These are phyloP conservation scores for Cicer judaicum DNA, from an alignment of 306 rosid genomes.

Conservation along the genomic window DNA sequence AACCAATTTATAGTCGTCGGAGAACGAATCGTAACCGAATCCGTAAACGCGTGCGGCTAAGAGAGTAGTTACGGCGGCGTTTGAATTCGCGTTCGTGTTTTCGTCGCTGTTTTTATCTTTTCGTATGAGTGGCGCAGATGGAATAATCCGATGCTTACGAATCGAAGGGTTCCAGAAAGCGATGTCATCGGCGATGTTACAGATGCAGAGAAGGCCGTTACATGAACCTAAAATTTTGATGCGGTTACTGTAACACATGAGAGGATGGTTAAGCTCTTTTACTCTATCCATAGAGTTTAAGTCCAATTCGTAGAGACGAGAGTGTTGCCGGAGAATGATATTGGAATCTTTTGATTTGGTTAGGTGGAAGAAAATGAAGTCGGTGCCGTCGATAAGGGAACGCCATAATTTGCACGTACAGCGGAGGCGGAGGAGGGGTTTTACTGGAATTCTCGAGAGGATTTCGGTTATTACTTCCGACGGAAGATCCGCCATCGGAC, in stretches of 20 bases:
- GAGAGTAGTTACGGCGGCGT: neutral
- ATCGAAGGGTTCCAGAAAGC: constrained; percentile 77
- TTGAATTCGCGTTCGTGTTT: neutral
- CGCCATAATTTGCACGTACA: constrained; percentile 58
- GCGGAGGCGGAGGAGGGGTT: constrained; percentile 56
- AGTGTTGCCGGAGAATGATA: constrained; percentile 56
- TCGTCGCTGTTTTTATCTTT: neutral
- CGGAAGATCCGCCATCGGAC: constrained; percentile 62
- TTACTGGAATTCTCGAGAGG: constrained; percentile 54
- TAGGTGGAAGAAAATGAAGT: constrained; percentile 57
- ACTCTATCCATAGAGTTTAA: constrained; percentile 41
- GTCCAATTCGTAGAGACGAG: constrained; percentile 52
- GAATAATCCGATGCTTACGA: constrained; percentile 55
- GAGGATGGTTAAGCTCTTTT: constrained; percentile 65
- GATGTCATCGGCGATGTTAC: constrained; percentile 72
- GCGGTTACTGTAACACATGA: constrained; percentile 74
- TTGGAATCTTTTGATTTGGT: constrained; percentile 31
- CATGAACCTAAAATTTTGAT: constrained; percentile 61
- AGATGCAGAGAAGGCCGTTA: constrained; percentile 71
- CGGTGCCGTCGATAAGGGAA: constrained; percentile 57
- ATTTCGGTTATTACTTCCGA: constrained; percentile 60
- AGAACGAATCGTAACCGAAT: constrained; percentile 57
- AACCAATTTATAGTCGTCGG: constrained; percentile 59
- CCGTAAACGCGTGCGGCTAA: constrained; percentile 60
- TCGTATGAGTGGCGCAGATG: constrained; percentile 41